These are phyloP conservation scores for Mytilinidion resinicola DNA, from an alignment of 495 filamentous ascomycete genomes.

Conservation along the genomic window DNA sequence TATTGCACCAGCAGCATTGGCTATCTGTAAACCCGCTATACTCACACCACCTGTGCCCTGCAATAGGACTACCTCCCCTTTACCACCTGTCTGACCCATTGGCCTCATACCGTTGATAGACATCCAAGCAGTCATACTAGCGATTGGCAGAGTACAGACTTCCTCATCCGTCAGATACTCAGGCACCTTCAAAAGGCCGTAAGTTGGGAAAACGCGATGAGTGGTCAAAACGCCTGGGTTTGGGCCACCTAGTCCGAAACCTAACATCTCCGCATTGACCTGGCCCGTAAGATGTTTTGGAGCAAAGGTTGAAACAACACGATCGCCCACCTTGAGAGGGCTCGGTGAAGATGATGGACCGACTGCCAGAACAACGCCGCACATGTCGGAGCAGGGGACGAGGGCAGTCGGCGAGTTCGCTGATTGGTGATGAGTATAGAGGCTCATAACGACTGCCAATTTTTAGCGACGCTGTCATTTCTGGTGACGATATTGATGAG, in stretches of 20 bases:
- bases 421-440: constrained; percentile 51
- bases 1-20: constrained; percentile 31
- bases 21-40: constrained; percentile 38
- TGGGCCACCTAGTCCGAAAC: constrained; percentile 33
- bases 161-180: constrained; percentile 40
- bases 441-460: constrained; percentile 45
- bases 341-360: constrained; percentile 15
- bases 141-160: constrained; percentile 41
- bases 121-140: constrained; percentile 45
- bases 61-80: constrained; percentile 38
- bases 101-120: constrained; percentile 41
- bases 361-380: constrained; percentile 35
- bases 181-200: constrained; percentile 38
- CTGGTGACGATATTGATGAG: not conserved
- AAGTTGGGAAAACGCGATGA: constrained; percentile 39
- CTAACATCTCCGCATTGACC: constrained; percentile 32
- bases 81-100: constrained; percentile 30
- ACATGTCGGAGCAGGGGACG: constrained; percentile 44
- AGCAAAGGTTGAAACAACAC: constrained; percentile 41
- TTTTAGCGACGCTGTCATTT: not conserved
- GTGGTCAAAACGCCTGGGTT: constrained; percentile 39
- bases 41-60: constrained; percentile 44
- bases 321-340: constrained; percentile 35
- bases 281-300: constrained; percentile 41
- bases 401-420: constrained; percentile 33